Base-by-base conservation (phyloP, 352 stramenopile species). In the Phytopythium sindhum region DNA sequence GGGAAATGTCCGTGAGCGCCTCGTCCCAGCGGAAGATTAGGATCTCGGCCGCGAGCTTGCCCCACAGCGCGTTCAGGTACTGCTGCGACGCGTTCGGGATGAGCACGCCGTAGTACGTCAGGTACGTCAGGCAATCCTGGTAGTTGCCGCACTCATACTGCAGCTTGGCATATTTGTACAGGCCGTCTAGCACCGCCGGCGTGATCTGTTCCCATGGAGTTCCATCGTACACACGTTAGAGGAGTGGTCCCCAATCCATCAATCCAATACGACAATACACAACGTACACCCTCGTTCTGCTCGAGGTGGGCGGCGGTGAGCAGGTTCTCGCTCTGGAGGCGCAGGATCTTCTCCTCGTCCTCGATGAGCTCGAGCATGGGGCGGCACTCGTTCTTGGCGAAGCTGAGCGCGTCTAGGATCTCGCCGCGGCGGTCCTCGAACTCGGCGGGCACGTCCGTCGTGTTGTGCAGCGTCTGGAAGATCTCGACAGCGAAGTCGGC, bases 71-170 rank as follows among this genome's bases (percentile, higher is more conserved):
- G 74, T 93, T 93, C 55, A 95, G 61, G 68, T 89, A 95, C 69
- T 93, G 84, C 70, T 93, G 76, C 44, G 82, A 92, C 57, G 84
- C 87, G 71, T 93, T 95, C 35, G 86, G 86, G 64, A 93, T 91
- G 45, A 93, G 74, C 62, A 95, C 84, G 64, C 74, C 93, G 57
- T 96, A 96, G 86, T 96, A 96, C 60, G 85, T 93, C 35, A 98
- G 74, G 69, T 95, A 94, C 47, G 87, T 96, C 29, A 95, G 72
- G 64, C 89, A 93, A 69, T 90, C 80, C 73, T 98, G 79, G 78
- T 99, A 99, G 75, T 98, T 97, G 58, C 96, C 96, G 72, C 94
- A 98, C 67, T 99, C 96, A 80, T 98, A 99, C 71, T 98, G 93
- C 69, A 98, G 95, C 80, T 98, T 98, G 61, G 96, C 93, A 61